Conservation (phyloP, 2,329 filamentous ascomycete species). For the Verticillium isaacii region DNA sequence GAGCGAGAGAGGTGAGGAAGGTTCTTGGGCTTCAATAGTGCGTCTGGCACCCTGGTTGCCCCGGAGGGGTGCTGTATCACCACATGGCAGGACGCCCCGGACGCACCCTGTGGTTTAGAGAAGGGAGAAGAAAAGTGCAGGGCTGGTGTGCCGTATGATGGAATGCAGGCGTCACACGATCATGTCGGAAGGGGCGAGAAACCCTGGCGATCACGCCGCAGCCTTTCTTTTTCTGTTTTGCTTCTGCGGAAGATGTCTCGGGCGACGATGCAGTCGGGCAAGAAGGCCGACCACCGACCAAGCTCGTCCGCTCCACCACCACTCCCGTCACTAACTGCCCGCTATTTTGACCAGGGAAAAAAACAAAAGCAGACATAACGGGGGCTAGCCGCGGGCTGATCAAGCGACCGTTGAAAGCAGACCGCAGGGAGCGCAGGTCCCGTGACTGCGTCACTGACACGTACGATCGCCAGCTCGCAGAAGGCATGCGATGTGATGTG, state of each 20-base stretch:
- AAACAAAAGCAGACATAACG: too few relatives aligned
- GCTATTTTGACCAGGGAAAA: too few relatives aligned
- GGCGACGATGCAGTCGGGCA: background rate
- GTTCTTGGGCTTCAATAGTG: background rate
- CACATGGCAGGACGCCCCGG: background rate
- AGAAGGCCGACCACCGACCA: background rate
- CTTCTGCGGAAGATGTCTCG: background rate
- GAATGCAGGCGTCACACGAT: background rate
- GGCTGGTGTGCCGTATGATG: background rate
- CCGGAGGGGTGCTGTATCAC: background rate
- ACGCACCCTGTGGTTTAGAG: background rate
- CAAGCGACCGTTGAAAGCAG: background rate
- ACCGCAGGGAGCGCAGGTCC: background rate
- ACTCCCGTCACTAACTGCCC: background rate
- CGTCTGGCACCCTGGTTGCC: background rate
- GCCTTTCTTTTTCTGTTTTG: background rate
- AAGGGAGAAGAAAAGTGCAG: background rate
- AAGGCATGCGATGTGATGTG: background rate
- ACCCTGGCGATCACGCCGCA: background rate
- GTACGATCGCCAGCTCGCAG: background rate
- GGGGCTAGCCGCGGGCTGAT: background rate
- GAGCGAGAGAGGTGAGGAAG: background rate
- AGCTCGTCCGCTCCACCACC: background rate
- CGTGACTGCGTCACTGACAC: background rate
- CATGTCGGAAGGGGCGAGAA: background rate